A percentile compares a stretch with the other conserved stretches of the same genome.
These are phyloP conservation scores for Bombardia bombarda DNA, from an alignment of 495 filamentous ascomycete genomes.

Conservation along the genomic window DNA sequence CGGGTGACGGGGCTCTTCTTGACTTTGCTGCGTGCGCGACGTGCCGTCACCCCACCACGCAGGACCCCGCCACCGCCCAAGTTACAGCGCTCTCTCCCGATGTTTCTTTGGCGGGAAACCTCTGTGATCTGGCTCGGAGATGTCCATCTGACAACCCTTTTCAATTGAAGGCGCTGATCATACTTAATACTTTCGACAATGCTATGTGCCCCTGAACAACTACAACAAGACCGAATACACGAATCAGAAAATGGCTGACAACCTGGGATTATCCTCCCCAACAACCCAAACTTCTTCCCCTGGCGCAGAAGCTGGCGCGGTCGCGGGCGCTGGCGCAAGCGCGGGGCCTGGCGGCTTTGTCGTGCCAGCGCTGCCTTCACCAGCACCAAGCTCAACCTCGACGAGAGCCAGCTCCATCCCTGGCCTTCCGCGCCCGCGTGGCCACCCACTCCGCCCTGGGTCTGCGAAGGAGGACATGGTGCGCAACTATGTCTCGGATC, in stretches of 20 bases:
- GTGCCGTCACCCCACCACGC: not conserved
- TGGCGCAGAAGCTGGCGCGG: not conserved
- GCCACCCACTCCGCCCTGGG: conserved; percentile 57
- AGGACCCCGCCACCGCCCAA: too few relatives aligned
- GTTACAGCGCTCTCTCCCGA: too few relatives aligned
- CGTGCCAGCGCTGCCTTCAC: conserved; percentile 42
- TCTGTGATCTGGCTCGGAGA: too few relatives aligned
- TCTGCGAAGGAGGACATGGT: conserved; percentile 70
- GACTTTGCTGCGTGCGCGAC: too few relatives aligned
- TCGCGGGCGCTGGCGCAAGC: not conserved
- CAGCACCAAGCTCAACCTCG: conserved; percentile 35
- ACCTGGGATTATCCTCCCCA: too few relatives aligned
- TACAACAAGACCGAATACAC: not conserved
- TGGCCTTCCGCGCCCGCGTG: conserved; percentile 55
- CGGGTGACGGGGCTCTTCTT: too few relatives aligned
- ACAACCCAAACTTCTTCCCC: not conserved
- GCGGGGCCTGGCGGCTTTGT: conserved; percentile 41
- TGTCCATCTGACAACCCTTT: not conserved
- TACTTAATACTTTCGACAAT: conserved; percentile 4
- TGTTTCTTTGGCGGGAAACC: too few relatives aligned
- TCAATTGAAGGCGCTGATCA: too few relatives aligned
- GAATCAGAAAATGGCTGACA: conserved; percentile 30
- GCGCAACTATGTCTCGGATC: conserved; percentile 58
- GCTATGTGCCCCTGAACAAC: conserved; percentile 13
- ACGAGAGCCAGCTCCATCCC: conserved; percentile 36